These are phyloP conservation scores for Solidago caesia DNA, from an alignment of 129 eudicot species.

Conservation along the genomic window DNA sequence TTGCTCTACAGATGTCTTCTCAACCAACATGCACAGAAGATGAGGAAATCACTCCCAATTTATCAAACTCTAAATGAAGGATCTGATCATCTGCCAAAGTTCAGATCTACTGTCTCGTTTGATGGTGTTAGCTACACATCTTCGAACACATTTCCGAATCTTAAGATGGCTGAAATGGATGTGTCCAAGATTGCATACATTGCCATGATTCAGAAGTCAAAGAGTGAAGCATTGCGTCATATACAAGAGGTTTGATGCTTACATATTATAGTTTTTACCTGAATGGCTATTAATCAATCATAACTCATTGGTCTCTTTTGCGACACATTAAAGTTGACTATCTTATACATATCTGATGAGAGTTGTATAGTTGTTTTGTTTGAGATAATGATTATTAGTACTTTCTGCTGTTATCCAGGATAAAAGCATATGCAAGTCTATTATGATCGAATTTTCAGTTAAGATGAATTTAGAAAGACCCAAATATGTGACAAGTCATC, in stretches of 20 bases:
- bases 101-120: constrained; percentile 40
- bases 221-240: constrained; percentile 34
- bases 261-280: not conserved
- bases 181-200: constrained; percentile 49
- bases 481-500: constrained; percentile 32
- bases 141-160: constrained; percentile 29
- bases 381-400: not conserved
- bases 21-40: constrained; percentile 42
- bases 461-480: constrained; percentile 42
- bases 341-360: not conserved
- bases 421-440: constrained; percentile 51
- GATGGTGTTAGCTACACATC: constrained; percentile 45
- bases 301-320: too few species aligned
- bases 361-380: not conserved
- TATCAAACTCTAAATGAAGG: constrained; percentile 50
- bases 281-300: too few species aligned
- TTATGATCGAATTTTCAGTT: constrained; percentile 47
- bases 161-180: constrained; percentile 48
- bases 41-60: constrained; percentile 30
- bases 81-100: constrained; percentile 38
- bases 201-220: constrained; percentile 27
- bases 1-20: constrained; percentile 37
- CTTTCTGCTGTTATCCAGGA: constrained; percentile 35
- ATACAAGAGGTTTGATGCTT: constrained; percentile 43
- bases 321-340: not conserved